phyloP scores from a whole-genome alignment of 768 basidiomycete species.

The Russula compacta region DNA sequence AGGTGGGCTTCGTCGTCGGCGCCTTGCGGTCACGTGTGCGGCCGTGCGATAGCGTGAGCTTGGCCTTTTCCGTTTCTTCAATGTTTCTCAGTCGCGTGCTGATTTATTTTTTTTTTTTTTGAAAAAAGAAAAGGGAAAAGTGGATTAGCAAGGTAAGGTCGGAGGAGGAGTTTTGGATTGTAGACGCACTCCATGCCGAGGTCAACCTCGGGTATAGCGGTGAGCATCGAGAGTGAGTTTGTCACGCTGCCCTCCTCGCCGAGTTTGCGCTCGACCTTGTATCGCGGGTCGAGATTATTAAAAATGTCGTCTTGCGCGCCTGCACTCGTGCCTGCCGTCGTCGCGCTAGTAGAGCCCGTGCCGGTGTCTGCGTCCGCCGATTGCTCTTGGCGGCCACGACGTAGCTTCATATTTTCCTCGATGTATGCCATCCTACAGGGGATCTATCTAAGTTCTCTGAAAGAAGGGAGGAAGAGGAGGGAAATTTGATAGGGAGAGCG shows the following conservation, averaged over 20 bases:
- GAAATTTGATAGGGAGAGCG: constrained; percentile 24
- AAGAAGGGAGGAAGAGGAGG: background rate
- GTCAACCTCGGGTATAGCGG: constrained; percentile 96
- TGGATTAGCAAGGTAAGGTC: background rate
- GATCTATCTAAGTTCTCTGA: background rate
- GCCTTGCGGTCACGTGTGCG: constrained; percentile 47
- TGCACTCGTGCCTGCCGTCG: constrained; percentile 23
- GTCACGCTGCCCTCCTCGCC: constrained; percentile 89
- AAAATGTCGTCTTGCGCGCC: constrained; percentile 58
- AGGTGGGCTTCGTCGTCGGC: constrained; percentile 71
- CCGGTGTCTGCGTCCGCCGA: background rate
- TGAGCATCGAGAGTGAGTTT: constrained; percentile 90
- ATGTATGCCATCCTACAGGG: constrained; percentile 89
- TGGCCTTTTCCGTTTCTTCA: constrained; percentile 95
- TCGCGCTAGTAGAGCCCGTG: background rate
- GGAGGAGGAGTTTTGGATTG: background rate
- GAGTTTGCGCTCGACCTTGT: constrained; percentile 41
- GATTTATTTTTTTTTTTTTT: no score
- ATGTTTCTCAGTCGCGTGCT: constrained; percentile 91
- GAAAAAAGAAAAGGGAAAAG: background rate
- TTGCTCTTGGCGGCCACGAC: constrained; percentile 44
- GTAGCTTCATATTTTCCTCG: constrained; percentile 81
- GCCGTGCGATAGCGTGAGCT: constrained; percentile 72
- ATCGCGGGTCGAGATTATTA: constrained; percentile 65
- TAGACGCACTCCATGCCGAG: constrained; percentile 91